Evolutionary conservation across 176 grass and related monocot species (phyloP).

Genomic region (Avena atlantica): DNA sequence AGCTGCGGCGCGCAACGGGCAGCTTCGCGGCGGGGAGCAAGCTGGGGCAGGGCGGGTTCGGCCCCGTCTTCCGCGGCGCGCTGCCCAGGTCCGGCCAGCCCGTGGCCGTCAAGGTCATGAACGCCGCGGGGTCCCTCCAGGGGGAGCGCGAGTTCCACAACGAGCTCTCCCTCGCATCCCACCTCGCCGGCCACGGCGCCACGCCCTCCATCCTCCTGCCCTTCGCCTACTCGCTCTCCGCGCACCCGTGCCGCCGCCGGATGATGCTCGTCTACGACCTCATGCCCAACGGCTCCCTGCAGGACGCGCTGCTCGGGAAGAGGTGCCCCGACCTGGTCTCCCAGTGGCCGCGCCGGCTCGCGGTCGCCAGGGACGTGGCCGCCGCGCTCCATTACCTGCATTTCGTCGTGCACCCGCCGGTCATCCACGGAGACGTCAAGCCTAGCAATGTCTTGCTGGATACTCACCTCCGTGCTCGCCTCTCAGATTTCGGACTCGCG

Average conservation of each 20-base stretch:
- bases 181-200: constrained; percentile 42
- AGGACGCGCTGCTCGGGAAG: constrained; percentile 86
- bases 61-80: constrained; percentile 79
- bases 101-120: constrained; percentile 90
- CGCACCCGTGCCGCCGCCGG: constrained; percentile 47
- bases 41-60: constrained; percentile 94
- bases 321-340: constrained; percentile 66
- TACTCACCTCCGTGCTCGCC: constrained; percentile 63
- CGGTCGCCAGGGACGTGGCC: constrained; percentile 81
- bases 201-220: constrained; percentile 57
- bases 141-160: constrained; percentile 99
- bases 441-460: constrained; percentile 97
- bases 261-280: constrained; percentile 96
- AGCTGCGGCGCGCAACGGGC: constrained; percentile 84
- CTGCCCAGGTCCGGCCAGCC: constrained; percentile 63
- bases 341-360: constrained; percentile 68
- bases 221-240: constrained; percentile 72
- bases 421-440: constrained; percentile 93
- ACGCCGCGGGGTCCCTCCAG: constrained; percentile 79
- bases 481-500: constrained; percentile 91
- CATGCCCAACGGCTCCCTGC: constrained; percentile 95
- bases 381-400: constrained; percentile 84
- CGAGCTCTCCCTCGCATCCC: constrained; percentile 83
- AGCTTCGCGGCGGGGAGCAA: constrained; percentile 68
- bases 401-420: constrained; percentile 70